phyloP scores from a whole-genome alignment of 768 basidiomycete genomes.

The Termitomyces sp. region DNA sequence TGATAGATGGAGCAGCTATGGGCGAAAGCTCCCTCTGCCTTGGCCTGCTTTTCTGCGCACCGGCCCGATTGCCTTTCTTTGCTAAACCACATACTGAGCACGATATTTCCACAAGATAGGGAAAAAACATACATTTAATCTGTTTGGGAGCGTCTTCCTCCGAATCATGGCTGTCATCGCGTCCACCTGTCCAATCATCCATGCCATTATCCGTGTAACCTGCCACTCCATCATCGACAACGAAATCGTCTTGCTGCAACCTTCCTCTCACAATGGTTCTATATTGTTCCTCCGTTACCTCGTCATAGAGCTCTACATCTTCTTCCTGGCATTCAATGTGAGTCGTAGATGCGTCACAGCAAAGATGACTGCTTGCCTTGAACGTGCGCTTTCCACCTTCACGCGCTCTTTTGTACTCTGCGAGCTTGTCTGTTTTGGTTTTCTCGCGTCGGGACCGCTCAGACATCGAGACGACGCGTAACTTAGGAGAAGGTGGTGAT shows the following conservation, averaged over 20 bases:
- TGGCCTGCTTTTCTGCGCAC: conserved; percentile 31
- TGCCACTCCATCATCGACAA: conserved; percentile 85
- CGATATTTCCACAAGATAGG: not conserved
- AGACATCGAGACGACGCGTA: conserved; percentile 21
- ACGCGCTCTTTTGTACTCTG: conserved; percentile 14
- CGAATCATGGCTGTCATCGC: conserved; percentile 49
- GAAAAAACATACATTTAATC: conserved; percentile 31
- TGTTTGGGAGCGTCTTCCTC: conserved; percentile 46
- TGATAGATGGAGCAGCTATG: conserved; percentile 56
- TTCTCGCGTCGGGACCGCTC: conserved; percentile 36
- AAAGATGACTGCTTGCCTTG: conserved; percentile 3
- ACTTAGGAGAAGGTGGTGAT: not conserved
- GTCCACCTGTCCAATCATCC: conserved; percentile 81
- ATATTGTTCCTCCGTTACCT: conserved; percentile 88
- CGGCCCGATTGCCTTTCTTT: conserved; percentile 35
- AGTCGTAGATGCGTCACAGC: conserved; percentile 4
- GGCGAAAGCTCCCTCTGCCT: conserved; percentile 47
- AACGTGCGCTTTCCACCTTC: conserved; percentile 13
- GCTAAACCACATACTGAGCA: conserved; percentile 9
- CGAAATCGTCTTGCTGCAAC: conserved; percentile 86
- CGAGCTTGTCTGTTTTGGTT: conserved; percentile 12
- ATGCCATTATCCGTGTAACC: conserved; percentile 96
- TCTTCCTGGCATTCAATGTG: conserved; percentile 31
- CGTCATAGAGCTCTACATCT: conserved; percentile 77
- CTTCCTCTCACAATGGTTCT: conserved; percentile 76